Percentiles rank a stretch among this genome's conserved stretches.
These are phyloP conservation scores for Xerocomus brunneocitrinus DNA, from an alignment of 768 basidiomycete species.

Conservation along the genomic window DNA sequence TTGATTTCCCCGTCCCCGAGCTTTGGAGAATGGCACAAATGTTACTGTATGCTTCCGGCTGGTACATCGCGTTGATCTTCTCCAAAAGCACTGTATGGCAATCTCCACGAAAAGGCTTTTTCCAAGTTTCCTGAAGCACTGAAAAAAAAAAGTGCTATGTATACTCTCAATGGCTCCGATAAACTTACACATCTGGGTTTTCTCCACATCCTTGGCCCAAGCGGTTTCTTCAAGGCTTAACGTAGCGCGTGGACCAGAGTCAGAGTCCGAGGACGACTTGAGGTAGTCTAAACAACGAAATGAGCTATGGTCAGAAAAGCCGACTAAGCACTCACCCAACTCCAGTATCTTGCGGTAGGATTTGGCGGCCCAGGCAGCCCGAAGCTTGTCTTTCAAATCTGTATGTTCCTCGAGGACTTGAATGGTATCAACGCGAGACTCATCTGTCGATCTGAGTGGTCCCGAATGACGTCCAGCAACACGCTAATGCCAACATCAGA, in stretches of 20 bases:
- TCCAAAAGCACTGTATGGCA: neutral
- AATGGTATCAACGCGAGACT: neutral
- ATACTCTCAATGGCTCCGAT: no score
- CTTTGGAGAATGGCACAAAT: neutral
- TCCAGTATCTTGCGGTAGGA: neutral
- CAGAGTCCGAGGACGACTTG: neutral
- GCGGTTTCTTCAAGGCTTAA: neutral
- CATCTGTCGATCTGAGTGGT: neutral
- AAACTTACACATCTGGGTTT: no score
- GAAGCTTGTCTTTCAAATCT: neutral
- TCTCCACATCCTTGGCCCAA: no score
- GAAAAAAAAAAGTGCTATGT: neutral
- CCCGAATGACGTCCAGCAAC: neutral
- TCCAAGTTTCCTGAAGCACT: neutral
- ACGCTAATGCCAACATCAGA: neutral
- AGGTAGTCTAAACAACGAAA: neutral
- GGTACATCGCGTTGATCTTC: neutral
- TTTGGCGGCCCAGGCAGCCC: neutral
- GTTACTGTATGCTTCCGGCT: neutral
- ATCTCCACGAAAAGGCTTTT: neutral
- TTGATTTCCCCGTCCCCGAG: conserved; percentile 4
- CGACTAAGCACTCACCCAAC: no score
- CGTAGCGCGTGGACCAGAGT: neutral
- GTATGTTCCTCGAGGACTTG: no score
- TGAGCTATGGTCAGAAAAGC: neutral